Conservation (phyloP, 495 filamentous ascomycete species). For the Penicillium malachiteum region DNA sequence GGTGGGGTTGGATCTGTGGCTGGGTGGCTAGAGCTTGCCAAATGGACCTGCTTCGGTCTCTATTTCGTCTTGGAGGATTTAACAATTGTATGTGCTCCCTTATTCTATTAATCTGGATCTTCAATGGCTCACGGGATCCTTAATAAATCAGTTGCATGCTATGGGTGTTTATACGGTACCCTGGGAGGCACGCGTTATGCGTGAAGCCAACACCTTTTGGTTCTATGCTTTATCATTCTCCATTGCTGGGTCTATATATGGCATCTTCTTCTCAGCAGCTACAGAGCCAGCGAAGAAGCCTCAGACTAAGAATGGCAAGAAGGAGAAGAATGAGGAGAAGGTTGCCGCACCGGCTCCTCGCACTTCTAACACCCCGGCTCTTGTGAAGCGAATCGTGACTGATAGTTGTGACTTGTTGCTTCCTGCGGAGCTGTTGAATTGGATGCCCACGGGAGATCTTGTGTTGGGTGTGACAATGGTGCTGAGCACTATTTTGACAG, state of each 20-base stretch:
- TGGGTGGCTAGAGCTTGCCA: constrained; percentile 29
- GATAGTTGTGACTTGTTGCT: constrained; percentile 58
- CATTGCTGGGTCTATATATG: constrained; percentile 24
- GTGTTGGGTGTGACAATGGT: constrained; percentile 54
- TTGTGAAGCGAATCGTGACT: constrained; percentile 42
- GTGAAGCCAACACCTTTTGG: constrained; percentile 67
- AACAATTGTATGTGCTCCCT: constrained; percentile 33
- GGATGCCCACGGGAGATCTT: constrained; percentile 46
- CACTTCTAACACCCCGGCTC: background rate
- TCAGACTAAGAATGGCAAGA: constrained; percentile 1
- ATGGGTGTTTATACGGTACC: constrained; percentile 40
- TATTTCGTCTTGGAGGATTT: constrained; percentile 43
- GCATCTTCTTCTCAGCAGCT: constrained; percentile 17
- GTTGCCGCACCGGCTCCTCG: constrained; percentile 3
- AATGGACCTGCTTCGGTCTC: constrained; percentile 39
- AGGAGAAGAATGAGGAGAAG: constrained; percentile 11
- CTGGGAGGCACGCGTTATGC: constrained; percentile 29
- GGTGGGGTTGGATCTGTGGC: constrained; percentile 18
- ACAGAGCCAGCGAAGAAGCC: constrained; percentile 1
- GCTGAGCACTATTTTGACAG: constrained; percentile 56
- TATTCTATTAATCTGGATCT: background rate
- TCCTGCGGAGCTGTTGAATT: constrained; percentile 54
- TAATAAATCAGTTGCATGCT: constrained; percentile 49
- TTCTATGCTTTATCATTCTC: constrained; percentile 53
- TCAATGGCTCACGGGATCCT: background rate